Conservation (phyloP, 2,329 filamentous ascomycete genomes). For the Talaromyces atroroseus region DNA sequence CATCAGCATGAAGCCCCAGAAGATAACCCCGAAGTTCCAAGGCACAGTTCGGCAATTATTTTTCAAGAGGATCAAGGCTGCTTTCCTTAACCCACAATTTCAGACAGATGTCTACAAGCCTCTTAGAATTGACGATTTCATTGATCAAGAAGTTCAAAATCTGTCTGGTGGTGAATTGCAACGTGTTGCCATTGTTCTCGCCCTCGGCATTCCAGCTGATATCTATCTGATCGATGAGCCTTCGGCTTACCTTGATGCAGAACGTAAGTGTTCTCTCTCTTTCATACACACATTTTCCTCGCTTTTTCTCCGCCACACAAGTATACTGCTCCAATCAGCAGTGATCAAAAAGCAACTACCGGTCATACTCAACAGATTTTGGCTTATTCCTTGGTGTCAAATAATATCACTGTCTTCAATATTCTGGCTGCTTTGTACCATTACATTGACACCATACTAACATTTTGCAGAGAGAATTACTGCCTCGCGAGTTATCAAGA, state of each 20-base stretch:
- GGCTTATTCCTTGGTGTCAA: too few relatives aligned
- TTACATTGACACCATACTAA: not conserved
- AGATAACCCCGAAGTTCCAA: conserved; percentile 96
- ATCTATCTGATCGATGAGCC: conserved; percentile 99
- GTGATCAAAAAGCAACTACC: too few relatives aligned
- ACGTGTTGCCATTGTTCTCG: conserved; percentile 94
- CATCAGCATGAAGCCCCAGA: conserved; percentile 99
- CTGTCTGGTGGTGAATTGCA: conserved; percentile 98
- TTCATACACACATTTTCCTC: too few relatives aligned
- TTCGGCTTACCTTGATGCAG: conserved; percentile 93
- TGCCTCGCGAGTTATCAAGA: conserved; percentile 94
- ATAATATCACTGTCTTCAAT: not conserved
- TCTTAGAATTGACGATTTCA: conserved; percentile 98
- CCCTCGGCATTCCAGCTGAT: conserved; percentile 91
- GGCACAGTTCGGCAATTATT: conserved; percentile 96
- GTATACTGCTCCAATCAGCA: not conserved
- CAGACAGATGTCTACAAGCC: conserved; percentile 99
- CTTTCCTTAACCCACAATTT: conserved; percentile 95
- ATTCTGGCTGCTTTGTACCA: not conserved
- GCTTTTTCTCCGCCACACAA: not conserved
- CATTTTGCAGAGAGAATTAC: conserved; percentile 71
- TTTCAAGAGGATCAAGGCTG: conserved; percentile 99
- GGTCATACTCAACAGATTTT: too few relatives aligned
- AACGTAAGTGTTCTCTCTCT: conserved; percentile 44
- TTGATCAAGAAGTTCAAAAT: conserved; percentile 99